Percentiles rank a stretch among this genome's conserved stretches.
Conservation (phyloP, 257 asterid species). For the Cordia subcordata region DNA sequence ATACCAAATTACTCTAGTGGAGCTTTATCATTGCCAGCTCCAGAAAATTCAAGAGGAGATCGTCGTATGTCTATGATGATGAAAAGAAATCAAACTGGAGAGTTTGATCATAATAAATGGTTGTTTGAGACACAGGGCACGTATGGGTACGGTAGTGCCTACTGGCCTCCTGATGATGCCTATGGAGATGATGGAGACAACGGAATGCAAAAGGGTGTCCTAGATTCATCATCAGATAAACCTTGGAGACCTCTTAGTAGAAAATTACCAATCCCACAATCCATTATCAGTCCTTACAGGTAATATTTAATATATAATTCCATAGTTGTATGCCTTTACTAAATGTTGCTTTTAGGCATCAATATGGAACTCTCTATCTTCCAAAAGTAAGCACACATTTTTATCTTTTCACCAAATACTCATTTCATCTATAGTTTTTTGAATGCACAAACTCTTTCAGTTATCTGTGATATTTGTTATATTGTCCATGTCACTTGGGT, state of each 20-base stretch:
- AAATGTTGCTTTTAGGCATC: background rate
- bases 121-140: constrained; percentile 82
- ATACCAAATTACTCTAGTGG: constrained; percentile 41
- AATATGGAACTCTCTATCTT: too few relatives aligned
- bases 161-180: constrained; percentile 71
- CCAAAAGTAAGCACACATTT: too few relatives aligned
- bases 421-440: too few relatives aligned
- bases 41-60: constrained; percentile 46
- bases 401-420: too few relatives aligned
- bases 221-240: constrained; percentile 55
- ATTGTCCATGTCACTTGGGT: too few relatives aligned
- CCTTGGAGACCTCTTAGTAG: constrained; percentile 92
- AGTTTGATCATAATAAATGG: constrained; percentile 84
- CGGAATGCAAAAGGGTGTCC: constrained; percentile 28
- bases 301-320: background rate
- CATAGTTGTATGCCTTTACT: background rate
- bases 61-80: constrained; percentile 61
- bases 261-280: constrained; percentile 40
- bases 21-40: constrained; percentile 36
- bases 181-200: constrained; percentile 52
- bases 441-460: too few relatives aligned
- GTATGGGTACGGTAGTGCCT: constrained; percentile 78
- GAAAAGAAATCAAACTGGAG: constrained; percentile 77
- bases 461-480: too few relatives aligned
- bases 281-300: constrained; percentile 82